Base-by-base conservation (phyloP, 257 asterid species). In the Leptodermis oblonga region DNA sequence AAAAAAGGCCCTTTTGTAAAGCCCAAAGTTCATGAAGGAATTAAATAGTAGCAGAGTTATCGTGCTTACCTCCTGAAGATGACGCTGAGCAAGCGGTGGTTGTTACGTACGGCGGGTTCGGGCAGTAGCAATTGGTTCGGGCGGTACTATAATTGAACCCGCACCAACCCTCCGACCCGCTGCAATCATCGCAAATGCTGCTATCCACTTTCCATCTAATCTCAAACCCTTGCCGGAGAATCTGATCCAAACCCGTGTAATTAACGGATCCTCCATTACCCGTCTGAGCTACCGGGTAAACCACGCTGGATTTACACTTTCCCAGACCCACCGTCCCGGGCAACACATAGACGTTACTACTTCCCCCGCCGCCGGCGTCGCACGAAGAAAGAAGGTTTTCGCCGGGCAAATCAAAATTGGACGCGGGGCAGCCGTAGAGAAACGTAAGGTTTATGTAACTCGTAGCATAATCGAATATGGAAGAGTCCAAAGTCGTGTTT, bases 401-500 rank as follows among this genome's bases (percentile, higher is more conserved):
- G 14, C 77, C 84, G 0, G 81, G 78, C 4, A 67, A 0, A 55
- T 31, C 8, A 31, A 55, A 0, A 55, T 62, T n/a, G 17, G 67
- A 53, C 0, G n/a, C 73, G 30, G 79, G 84, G 30, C 96, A 90
- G 28, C 88, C 84, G 0, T 84, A 89, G 23, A 87, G 63, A 69
- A 89, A 84, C 1, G 96, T 86, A 23, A 85, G 71, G 25, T 89
- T 89, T n/a, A 53, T 45, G 31, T 83, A 80, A 30, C 74, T 65
- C 6, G 49, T 20, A 0, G 86, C 71, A 1, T 70, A 87, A 70
- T 81, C 87, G 12, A 89, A 86, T 34, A 83, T 64, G 1, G 85
- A 60, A 62, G 69, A 22, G 69, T 89, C 90, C 33, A 87, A 79
- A 65, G 90, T 86, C 64, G 90, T 81, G 81, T 89, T 86, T 34